phyloP scores from a whole-genome alignment of 345 rosid genomes.

The Gossypium sturtianum region DNA sequence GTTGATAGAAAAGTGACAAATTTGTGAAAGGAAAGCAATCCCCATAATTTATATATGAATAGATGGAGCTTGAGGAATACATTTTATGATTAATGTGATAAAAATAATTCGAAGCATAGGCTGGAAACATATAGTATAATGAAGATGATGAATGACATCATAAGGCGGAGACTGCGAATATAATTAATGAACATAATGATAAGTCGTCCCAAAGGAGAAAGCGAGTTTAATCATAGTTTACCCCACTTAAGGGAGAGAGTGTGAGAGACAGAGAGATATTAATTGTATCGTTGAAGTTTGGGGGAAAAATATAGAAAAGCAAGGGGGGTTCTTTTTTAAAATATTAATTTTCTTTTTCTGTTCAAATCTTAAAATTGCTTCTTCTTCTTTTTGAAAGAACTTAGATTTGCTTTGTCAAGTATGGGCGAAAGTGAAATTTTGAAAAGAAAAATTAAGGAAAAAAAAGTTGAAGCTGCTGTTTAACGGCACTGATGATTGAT shows the following conservation, averaged over 20 bases:
- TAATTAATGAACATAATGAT: slow-evolving; percentile 20
- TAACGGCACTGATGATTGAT: no score
- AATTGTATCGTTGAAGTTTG: neutral
- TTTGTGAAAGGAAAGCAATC: neutral
- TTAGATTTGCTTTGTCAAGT: no score
- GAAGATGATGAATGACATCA: neutral
- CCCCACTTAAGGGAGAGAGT: neutral
- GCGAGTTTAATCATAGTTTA: slow-evolving; percentile 23
- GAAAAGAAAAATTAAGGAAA: no score
- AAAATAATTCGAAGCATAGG: neutral
- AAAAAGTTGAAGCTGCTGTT: no score
- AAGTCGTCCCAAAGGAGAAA: slow-evolving; percentile 7
- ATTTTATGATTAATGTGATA: neutral
- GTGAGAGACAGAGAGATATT: neutral
- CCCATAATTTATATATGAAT: neutral
- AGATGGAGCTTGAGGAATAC: no score
- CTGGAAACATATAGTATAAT: neutral
- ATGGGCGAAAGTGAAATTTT: no score
- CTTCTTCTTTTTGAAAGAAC: no score
- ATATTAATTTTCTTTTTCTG: neutral
- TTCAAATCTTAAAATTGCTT: no score
- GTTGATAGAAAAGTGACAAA: neutral
- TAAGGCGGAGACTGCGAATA: neutral
- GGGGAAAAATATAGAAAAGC: neutral
- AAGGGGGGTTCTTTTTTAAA: no score